Evolutionary conservation across 2,329 filamentous ascomycete genomes (phyloP), one percentile per base, ranked within the genome.

Genomic region (Fusarium sp.): DNA sequence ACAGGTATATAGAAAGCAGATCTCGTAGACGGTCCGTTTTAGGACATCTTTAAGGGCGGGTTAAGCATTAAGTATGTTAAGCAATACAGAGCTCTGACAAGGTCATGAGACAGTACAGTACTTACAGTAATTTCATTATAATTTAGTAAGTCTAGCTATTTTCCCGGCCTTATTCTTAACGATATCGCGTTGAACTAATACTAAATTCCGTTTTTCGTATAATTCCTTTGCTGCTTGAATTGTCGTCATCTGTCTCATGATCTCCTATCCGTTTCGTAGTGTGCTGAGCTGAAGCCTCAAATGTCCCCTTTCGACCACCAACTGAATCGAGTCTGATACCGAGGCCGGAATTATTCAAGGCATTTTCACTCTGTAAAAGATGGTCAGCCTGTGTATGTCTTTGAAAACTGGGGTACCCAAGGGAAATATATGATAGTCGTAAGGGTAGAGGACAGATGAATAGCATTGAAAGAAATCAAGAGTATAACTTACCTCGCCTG

Each of bases 191-290:
- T 3, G 28, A 30, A 11, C 28, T 30, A 30, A 30, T 13, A 30
- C 28, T 30, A 13, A 30, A 30, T 3, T 61, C 57, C 2, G 55
- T 60, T 10, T 45, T 61, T 2, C 61, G 40, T 15, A 64, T 50
- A 2, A 64, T 64, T 5, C 58, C 40, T 17, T 40, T 64, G 2
- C 51, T 56, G 3, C 61, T 63, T 2, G 61, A 63, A 0, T 40
- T 49, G 7, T 64, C 61, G 2, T 64, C 58, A 5, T 64, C 61
- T 8, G 40, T 51, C 14, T 64, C 51, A 5, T 30, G 33, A 17
- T 32, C 19, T 0, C 46, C 58, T 1, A 32, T 4, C 3, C 28
- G 46, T 17, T 33, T 3, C 1, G 33, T 24, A 0, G 20, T 20
- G 10, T 5, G 3, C 50, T 30, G 22, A 3, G 43, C 61, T 1